phyloP scores from a whole-genome alignment of 169 alveolate genomes.

The Perkinsus olseni region DNA sequence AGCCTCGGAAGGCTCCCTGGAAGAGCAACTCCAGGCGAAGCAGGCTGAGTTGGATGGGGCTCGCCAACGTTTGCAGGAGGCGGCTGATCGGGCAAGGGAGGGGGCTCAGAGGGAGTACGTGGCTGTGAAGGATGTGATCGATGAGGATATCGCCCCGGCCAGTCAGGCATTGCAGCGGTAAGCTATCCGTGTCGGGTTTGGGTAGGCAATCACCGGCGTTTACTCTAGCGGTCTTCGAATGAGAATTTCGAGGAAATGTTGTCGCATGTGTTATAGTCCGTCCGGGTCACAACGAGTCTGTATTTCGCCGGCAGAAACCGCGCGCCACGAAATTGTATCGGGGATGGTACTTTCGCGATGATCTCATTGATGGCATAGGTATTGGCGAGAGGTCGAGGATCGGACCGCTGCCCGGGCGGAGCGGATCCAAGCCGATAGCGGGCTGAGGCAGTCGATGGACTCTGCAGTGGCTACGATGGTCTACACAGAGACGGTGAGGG shows the following conservation, averaged over 20 bases:
- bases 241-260: neutral
- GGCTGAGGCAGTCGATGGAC: neutral
- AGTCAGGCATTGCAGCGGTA: neutral
- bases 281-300: too few relatives aligned
- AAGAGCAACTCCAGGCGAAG: neutral
- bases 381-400: neutral
- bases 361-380: too few relatives aligned
- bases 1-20: neutral
- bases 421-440: neutral
- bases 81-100: neutral
- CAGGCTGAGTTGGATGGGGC: neutral
- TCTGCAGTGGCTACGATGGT: neutral
- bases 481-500: neutral
- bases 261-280: too few relatives aligned
- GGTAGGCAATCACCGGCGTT: too few relatives aligned
- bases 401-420: neutral
- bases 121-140: neutral
- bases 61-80: neutral
- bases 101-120: neutral
- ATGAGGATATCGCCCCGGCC: neutral
- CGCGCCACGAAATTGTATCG: too few relatives aligned
- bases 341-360: too few relatives aligned
- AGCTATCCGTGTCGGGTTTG: neutral
- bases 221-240: too few relatives aligned
- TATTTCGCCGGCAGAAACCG: too few relatives aligned